Evolutionary conservation across 129 eudicot species (phyloP).

Genomic region (Artemisia argyi): DNA sequence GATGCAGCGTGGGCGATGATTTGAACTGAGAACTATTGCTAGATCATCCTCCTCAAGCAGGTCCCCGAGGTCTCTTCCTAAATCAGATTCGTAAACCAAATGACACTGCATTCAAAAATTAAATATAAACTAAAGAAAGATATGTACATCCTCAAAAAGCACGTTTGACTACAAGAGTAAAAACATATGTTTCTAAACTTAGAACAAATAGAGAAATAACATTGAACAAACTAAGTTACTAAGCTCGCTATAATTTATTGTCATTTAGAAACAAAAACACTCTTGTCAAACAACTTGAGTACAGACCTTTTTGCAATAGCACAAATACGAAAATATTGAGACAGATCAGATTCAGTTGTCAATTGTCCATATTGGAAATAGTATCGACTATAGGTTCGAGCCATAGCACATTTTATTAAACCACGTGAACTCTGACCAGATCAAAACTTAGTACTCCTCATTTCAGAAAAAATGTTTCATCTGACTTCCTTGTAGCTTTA

Average conservation of each 20-base stretch:
- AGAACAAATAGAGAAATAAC: neutral
- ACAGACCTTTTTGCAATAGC: too few species aligned
- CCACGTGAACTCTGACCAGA: too few species aligned
- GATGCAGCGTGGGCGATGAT: slow-evolving; percentile 87
- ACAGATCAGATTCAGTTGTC: too few species aligned
- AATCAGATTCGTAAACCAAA: slow-evolving; percentile 73
- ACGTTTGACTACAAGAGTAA: neutral
- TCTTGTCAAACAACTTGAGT: too few species aligned
- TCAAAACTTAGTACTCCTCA: neutral
- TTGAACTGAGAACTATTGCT: slow-evolving; percentile 65
- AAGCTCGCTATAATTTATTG: neutral
- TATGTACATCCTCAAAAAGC: slow-evolving; percentile 4
- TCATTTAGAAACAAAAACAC: neutral
- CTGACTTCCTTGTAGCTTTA: neutral
- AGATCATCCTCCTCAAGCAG: slow-evolving; percentile 86
- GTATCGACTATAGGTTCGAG: too few species aligned
- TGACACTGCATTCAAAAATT: slow-evolving; percentile 78
- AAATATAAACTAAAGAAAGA: slow-evolving; percentile 15
- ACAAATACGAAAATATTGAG: too few species aligned
- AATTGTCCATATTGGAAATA: too few species aligned
- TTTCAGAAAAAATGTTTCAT: neutral
- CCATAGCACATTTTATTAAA: too few species aligned
- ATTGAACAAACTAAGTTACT: too few species aligned
- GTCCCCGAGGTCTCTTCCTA: slow-evolving; percentile 55
- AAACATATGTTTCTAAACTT: neutral